These are phyloP conservation scores for Tillandsia fasciculata DNA, from an alignment of 176 grass and related monocot genomes.

Conservation along the genomic window DNA sequence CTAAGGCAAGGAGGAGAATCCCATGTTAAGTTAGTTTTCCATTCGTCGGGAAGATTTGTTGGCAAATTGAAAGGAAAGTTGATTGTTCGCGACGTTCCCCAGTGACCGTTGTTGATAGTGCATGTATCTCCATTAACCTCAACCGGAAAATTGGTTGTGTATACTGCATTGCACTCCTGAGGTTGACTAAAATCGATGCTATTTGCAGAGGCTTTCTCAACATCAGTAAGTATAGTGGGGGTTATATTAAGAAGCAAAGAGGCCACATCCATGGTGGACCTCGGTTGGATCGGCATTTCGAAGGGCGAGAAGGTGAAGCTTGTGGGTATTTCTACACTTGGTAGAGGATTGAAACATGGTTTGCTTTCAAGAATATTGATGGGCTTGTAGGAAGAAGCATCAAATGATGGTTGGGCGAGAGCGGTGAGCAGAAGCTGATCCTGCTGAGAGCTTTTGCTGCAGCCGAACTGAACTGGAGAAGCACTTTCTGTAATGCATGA, in stretches of 20 bases:
- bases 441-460: slow-evolving; percentile 5
- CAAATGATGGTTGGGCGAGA: slow-evolving; percentile 18
- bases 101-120: slow-evolving; percentile 8
- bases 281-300: slow-evolving; percentile 29
- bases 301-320: slow-evolving; percentile 34
- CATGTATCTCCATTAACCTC: slow-evolving; percentile 1
- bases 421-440: slow-evolving; percentile 10
- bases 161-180: not conserved
- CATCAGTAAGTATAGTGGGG: not conserved
- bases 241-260: slow-evolving; percentile 3
- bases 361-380: slow-evolving; percentile 22
- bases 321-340: slow-evolving; percentile 30
- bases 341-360: slow-evolving; percentile 21
- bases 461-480: slow-evolving; percentile 13
- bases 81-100: slow-evolving; percentile 21
- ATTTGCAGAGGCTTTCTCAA: slow-evolving; percentile 4
- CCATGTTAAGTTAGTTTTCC: slow-evolving; percentile 5
- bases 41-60: not conserved
- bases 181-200: not conserved
- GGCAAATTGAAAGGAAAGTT: slow-evolving; percentile 23
- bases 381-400: slow-evolving; percentile 26
- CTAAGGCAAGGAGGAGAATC: slow-evolving; percentile 3
- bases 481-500: slow-evolving; percentile 37
- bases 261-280: slow-evolving; percentile 1
- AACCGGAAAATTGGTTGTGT: not conserved